Conservation (phyloP, 257 asterid genomes). For the Fraxinus americana region DNA sequence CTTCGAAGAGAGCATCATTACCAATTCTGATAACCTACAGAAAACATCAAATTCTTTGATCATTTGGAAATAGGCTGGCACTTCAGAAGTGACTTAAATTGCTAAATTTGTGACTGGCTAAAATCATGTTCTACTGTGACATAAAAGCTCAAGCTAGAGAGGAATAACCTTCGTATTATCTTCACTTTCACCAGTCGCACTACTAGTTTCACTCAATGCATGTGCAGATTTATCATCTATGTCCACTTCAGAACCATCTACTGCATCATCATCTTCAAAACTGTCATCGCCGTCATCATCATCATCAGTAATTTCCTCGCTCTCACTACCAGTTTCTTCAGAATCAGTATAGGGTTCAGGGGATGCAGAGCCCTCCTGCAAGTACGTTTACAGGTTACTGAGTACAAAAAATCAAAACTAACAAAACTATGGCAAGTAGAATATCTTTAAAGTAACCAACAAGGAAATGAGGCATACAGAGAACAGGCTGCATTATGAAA, state of each 20-base stretch:
- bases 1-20: background rate
- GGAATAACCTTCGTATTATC: conserved; percentile 47
- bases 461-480: conserved; percentile 1
- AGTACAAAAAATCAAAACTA: conserved; percentile 6
- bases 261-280: conserved; percentile 43
- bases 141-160: conserved; percentile 27
- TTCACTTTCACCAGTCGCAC: conserved; percentile 49
- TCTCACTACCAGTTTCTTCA: conserved; percentile 85
- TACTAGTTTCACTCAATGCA: conserved; percentile 46
- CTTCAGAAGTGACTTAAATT: conserved; percentile 11
- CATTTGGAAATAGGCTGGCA: conserved; percentile 7
- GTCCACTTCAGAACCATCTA: conserved; percentile 57
- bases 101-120: conserved; percentile 2
- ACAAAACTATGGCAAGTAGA: background rate
- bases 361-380: conserved; percentile 70
- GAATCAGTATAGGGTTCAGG: conserved; percentile 90
- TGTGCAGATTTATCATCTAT: conserved; percentile 58
- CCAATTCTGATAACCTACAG: background rate
- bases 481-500: background rate
- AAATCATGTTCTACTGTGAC: background rate
- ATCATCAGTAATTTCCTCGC: conserved; percentile 86
- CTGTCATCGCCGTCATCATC: conserved; percentile 46
- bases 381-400: conserved; percentile 17
- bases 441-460: background rate
- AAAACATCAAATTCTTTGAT: conserved; percentile 6